A percentile compares a stretch with the other conserved stretches of the same genome.
phyloP scores from a whole-genome alignment of 2,329 filamentous ascomycete species.

The Aspergillus melleus region DNA sequence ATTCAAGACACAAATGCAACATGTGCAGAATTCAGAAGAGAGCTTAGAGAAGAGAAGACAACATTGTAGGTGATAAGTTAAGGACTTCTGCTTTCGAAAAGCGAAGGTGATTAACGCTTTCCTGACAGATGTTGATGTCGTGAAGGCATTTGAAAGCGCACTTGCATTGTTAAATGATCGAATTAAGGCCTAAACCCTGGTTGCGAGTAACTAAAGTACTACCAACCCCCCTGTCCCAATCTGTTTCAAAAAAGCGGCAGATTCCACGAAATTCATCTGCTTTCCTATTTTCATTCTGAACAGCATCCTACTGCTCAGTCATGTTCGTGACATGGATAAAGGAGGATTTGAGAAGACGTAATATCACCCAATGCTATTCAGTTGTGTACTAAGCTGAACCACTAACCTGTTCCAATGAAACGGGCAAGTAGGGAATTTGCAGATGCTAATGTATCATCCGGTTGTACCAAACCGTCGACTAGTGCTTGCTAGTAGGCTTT shows the following conservation, averaged over 20 bases:
- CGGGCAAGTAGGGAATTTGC: not conserved
- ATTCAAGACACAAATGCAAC: constrained; percentile 74
- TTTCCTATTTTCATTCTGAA: not conserved
- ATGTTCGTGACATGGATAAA: not conserved
- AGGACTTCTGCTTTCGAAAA: not conserved
- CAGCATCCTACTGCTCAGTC: not conserved
- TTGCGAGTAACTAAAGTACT: not conserved
- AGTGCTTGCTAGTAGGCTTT: constrained; percentile 82
- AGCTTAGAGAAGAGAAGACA: constrained; percentile 71
- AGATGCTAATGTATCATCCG: not conserved
- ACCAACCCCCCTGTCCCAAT: not conserved
- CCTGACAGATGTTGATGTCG: constrained; percentile 42
- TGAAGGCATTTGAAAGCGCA: constrained; percentile 50
- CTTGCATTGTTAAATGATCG: constrained; percentile 45
- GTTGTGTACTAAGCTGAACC: not conserved
- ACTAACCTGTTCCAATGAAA: not conserved
- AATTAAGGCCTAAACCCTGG: constrained; percentile 16
- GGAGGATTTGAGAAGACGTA: not conserved
- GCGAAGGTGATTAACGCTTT: constrained; percentile 16
- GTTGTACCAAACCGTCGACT: constrained; percentile 69
- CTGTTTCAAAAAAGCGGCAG: not conserved
- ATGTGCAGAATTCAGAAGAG: constrained; percentile 72
- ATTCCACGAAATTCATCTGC: not conserved
- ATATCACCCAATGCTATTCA: not conserved
- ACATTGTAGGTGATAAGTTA: constrained; percentile 64